These are phyloP conservation scores for Ceriops zippeliana DNA, from an alignment of 345 rosid genomes.

Conservation along the genomic window DNA sequence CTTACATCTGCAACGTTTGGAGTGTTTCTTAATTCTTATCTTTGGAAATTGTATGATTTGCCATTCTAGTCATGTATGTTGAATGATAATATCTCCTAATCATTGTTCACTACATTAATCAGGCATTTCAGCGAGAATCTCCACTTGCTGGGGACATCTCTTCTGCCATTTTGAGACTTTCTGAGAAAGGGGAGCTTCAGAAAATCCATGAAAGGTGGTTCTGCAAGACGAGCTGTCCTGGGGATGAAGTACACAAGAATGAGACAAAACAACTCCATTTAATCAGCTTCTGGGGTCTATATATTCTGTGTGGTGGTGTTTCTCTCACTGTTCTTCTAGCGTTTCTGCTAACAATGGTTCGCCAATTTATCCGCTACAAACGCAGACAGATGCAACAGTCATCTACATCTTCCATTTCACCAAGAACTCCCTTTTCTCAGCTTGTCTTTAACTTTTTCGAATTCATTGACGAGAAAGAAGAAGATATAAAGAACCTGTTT, in stretches of 20 bases:
- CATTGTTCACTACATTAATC: constrained; percentile 8
- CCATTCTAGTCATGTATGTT: neutral
- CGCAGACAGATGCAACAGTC: constrained; percentile 30
- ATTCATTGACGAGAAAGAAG: constrained; percentile 83
- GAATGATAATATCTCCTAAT: neutral
- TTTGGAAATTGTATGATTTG: neutral
- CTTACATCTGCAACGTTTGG: neutral
- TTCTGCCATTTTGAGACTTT: constrained; percentile 74
- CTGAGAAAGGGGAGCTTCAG: constrained; percentile 67
- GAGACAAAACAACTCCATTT: constrained; percentile 59
- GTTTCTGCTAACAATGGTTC: constrained; percentile 44
- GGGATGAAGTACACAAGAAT: constrained; percentile 16
- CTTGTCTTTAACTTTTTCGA: constrained; percentile 49
- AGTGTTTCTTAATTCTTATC: neutral
- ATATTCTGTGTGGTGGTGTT: constrained; percentile 49
- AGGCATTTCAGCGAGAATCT: constrained; percentile 81
- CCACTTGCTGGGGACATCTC: constrained; percentile 75
- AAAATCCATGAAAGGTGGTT: constrained; percentile 62
- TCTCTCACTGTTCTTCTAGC: constrained; percentile 44
- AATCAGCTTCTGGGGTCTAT: constrained; percentile 80
- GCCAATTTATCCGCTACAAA: constrained; percentile 54
- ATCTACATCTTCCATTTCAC: constrained; percentile 21
- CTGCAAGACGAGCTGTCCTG: constrained; percentile 49
- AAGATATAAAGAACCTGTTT: constrained; percentile 64
- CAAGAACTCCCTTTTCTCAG: constrained; percentile 30